Evolutionary conservation across 371 early-diverging fungal genomes (phyloP).

Genomic region (Circinella minor): DNA sequence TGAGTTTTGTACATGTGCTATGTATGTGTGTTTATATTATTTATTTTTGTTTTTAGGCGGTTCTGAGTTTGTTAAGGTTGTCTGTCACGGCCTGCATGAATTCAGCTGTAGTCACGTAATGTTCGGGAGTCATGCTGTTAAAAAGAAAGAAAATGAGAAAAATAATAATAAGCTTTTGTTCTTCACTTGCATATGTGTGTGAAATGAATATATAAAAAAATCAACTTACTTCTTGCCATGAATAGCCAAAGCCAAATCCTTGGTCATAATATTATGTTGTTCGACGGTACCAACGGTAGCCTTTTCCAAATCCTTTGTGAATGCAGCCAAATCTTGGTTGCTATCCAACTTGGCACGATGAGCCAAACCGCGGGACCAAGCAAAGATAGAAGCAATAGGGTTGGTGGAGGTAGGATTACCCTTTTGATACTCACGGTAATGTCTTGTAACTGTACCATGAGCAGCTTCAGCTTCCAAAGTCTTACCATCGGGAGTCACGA

Average conservation of each 20-base stretch:
- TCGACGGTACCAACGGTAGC: conserved; percentile 89
- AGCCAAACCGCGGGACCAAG: conserved; percentile 91
- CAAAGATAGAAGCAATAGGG: conserved; percentile 94
- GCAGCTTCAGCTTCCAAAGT: conserved; percentile 94
- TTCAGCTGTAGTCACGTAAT: conserved; percentile 80
- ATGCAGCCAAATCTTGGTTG: conserved; percentile 70
- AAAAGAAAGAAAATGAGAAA: conserved; percentile 7
- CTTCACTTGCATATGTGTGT: too few relatives aligned
- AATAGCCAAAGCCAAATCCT: conserved; percentile 91
- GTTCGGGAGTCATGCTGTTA: conserved; percentile 62
- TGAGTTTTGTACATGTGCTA: too few relatives aligned
- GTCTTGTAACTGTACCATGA: conserved; percentile 95
- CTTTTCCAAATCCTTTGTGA: conserved; percentile 74
- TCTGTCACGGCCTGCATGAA: conserved; percentile 78
- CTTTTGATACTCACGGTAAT: conserved; percentile 95
- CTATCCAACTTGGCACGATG: conserved; percentile 91
- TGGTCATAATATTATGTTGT: conserved; percentile 85
- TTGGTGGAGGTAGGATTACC: conserved; percentile 88
- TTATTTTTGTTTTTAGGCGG: too few relatives aligned
- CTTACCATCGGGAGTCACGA: conserved; percentile 89
- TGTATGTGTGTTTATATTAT: too few relatives aligned
- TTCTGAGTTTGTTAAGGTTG: conserved; percentile 59
- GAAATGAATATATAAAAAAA: background rate
- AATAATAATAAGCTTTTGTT: conserved; percentile 6
- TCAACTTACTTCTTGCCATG: conserved; percentile 71